Evolutionary conservation across 1,284 basidiomycete genomes (phyloP), one percentile per base, ranked within the genome.

Genomic region (Earliella scabrosa): DNA sequence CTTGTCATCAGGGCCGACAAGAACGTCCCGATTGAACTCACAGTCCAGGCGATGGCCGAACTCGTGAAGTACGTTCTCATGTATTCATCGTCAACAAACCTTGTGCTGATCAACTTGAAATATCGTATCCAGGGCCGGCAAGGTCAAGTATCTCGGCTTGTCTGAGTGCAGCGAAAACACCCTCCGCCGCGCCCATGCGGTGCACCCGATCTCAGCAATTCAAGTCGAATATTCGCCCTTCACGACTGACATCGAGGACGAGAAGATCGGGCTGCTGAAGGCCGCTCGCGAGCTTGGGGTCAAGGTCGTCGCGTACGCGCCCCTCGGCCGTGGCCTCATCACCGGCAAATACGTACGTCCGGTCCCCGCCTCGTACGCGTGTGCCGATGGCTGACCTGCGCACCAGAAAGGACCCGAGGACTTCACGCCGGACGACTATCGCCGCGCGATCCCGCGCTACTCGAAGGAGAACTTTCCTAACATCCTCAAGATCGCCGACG

Each of bases 201-300:
- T 86, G 5, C 81, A 84, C 60, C 83, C 82, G 1, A 83, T 90
- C 58, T 69, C 82, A 2, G 85, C 83, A 4, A 71, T 88, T 23
- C 85, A 90, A 69, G 72, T 87, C 29, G 87, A 89, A 68, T 83
- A 82, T 61, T 85, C 82, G 2, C 84, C 87, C 0, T 88, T 86
- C 73, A 77, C 77, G 16, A 73, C 79, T 27, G 76, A 83, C 56
- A 81, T 83, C 58, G 81, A 83, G 63, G 72, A 78, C 47, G 71
- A 73, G 32, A 75, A 81, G 61, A 68, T 82, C 11, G 79, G 71
- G 1, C 60, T 86, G 0, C 67, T 85, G 11, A 74, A 79, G 40
- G 74, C 80, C 0, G 80, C 79, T 0, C 69, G 80, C 13, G 82
- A 85, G 64, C 75, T 85, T 3, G 82, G 82, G 0, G 71, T 84